A percentile compares a stretch with the other conserved stretches of the same genome.
These are phyloP conservation scores for Apiotrichum siamense DNA, from an alignment of 1,284 basidiomycete species.

Conservation along the genomic window DNA sequence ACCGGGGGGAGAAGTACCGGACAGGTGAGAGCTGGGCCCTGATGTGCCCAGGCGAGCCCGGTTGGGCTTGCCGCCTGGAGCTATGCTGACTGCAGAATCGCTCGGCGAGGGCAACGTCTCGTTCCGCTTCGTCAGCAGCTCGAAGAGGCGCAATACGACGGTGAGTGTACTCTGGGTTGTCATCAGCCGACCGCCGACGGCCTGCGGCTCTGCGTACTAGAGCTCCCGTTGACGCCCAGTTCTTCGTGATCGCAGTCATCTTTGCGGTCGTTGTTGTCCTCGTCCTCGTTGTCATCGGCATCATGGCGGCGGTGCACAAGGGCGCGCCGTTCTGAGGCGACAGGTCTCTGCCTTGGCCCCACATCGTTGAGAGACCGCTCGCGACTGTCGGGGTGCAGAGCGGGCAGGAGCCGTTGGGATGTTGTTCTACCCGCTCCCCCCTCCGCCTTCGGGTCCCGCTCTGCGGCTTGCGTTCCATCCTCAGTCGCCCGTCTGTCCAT, in stretches of 20 bases:
- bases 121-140: neutral
- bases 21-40: neutral
- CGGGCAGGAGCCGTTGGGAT: too few relatives aligned
- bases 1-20: neutral
- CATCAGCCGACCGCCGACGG: too few relatives aligned
- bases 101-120: neutral
- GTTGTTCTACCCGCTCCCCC: too few relatives aligned
- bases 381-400: too few relatives aligned
- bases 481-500: too few relatives aligned
- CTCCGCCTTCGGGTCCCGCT: too few relatives aligned
- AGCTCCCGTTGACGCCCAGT: neutral
- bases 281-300: neutral
- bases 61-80: neutral
- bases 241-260: neutral
- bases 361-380: too few relatives aligned
- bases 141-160: neutral
- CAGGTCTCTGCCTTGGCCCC: too few relatives aligned
- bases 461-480: too few relatives aligned
- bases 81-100: neutral
- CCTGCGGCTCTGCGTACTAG: too few relatives aligned
- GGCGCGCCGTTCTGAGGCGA: neutral
- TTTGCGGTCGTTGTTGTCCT: neutral
- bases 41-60: neutral
- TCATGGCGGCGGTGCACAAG: neutral
- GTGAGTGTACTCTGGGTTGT: neutral